A percentile compares a stretch with the other conserved stretches of the same genome.
phyloP scores from a whole-genome alignment of 2,329 filamentous ascomycete genomes.

The Cryphonectria radicalis region DNA sequence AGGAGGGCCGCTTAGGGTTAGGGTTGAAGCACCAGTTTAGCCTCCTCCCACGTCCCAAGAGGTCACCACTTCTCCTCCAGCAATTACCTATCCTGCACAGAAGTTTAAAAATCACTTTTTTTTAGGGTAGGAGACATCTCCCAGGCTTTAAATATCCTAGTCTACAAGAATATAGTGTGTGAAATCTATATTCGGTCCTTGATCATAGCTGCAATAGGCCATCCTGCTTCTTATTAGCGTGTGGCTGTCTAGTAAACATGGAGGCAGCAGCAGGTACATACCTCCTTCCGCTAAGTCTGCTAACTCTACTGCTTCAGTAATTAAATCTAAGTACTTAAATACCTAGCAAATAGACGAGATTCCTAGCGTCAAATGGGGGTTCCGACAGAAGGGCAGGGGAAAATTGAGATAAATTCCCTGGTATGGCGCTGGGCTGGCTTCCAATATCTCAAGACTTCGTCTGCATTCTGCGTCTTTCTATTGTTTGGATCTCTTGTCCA shows the following conservation, averaged over 20 bases:
- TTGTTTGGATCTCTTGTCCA: not conserved
- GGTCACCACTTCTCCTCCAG: not conserved
- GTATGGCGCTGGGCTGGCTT: not conserved
- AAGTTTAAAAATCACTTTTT: not conserved
- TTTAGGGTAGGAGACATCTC: not conserved
- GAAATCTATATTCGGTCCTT: not conserved
- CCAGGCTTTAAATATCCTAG: too few relatives aligned
- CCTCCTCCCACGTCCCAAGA: not conserved
- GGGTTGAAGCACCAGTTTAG: not conserved
- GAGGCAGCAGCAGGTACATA: not conserved
- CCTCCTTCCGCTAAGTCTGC: not conserved
- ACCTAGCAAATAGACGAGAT: not conserved
- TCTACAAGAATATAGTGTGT: not conserved
- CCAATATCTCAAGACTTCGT: not conserved
- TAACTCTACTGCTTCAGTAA: not conserved
- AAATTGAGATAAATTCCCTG: not conserved
- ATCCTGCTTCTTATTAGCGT: slow-evolving; percentile 4
- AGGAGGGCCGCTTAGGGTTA: not conserved
- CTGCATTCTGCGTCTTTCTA: not conserved
- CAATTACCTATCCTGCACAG: not conserved
- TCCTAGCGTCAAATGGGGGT: not conserved
- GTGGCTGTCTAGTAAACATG: not conserved
- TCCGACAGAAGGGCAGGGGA: not conserved
- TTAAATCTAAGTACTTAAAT: not conserved
- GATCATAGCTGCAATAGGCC: not conserved